Evolutionary conservation across 768 basidiomycete genomes (phyloP).

Genomic region (Piloderma croceum): DNA sequence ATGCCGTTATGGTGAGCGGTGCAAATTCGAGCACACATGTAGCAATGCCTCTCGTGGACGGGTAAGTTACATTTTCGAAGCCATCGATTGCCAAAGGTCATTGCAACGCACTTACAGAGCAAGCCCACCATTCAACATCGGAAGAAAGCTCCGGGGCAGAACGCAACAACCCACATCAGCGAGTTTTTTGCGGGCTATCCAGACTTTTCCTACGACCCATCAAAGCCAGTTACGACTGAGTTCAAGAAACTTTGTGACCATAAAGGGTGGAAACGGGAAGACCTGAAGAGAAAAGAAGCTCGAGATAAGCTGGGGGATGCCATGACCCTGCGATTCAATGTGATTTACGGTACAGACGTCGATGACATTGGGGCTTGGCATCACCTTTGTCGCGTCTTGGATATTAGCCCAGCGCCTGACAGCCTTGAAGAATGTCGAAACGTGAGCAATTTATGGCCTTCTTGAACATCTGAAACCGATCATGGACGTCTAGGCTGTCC

Average conservation of each 20-base stretch:
- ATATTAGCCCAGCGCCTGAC: constrained; percentile 13
- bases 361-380: constrained; percentile 15
- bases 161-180: no score
- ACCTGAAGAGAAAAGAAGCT: constrained; percentile 4
- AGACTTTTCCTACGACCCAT: constrained; percentile 10
- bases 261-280: constrained; percentile 7
- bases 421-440: constrained; percentile 13
- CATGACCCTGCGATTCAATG: constrained; percentile 21
- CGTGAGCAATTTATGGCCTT: constrained; percentile 4
- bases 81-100: no score
- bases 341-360: constrained; percentile 14
- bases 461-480: not conserved
- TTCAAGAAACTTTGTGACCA: constrained; percentile 13
- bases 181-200: constrained; percentile 14
- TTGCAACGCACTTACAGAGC: no score
- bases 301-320: constrained; percentile 6
- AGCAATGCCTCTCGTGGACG: no score
- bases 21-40: no score
- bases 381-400: constrained; percentile 13
- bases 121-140: no score
- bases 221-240: constrained; percentile 7
- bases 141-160: no score
- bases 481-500: constrained; percentile 13
- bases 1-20: no score
- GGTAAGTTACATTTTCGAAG: no score